Percentiles rank a stretch among this genome's conserved stretches.
Evolutionary conservation across 78 protist genomes (phyloP).

Genomic region (Parvularia atlantis): DNA sequence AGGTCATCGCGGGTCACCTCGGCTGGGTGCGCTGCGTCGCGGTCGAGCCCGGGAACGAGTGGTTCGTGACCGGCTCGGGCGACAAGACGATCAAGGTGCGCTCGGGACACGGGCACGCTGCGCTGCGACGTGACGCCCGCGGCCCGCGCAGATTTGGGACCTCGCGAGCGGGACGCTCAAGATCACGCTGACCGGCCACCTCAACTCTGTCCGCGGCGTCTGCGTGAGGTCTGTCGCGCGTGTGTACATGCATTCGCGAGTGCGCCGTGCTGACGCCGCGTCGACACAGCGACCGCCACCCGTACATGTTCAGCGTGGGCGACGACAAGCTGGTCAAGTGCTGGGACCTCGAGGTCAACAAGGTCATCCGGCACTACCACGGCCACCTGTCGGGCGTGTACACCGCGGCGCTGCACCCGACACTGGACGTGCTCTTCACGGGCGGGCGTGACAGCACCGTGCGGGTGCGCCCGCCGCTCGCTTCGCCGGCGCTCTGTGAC

Average conservation of each 20-base stretch:
- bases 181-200: constrained; percentile 92
- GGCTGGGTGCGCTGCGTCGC: constrained; percentile 82
- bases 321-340: constrained; percentile 93
- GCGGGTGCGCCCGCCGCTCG: constrained; percentile 38
- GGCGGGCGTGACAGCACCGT: constrained; percentile 87
- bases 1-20: constrained; percentile 48
- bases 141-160: constrained; percentile 81
- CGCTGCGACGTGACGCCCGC: constrained; percentile 77
- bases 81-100: constrained; percentile 91
- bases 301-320: constrained; percentile 93
- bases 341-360: constrained; percentile 93
- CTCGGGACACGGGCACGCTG: no score
- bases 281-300: constrained; percentile 62
- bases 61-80: constrained; percentile 91
- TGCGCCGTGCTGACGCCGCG: constrained; percentile 66
- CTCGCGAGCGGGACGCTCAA: constrained; percentile 83
- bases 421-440: constrained; percentile 89
- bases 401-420: constrained; percentile 82
- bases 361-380: constrained; percentile 73
- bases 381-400: constrained; percentile 87
- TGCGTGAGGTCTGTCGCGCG: not conserved
- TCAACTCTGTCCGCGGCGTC: not conserved
- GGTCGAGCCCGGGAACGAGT: constrained; percentile 92
- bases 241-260: constrained; percentile 3
- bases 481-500: no score